Evolutionary conservation across 2,329 filamentous ascomycete species (phyloP).

Genomic region (Alternaria infectoria): DNA sequence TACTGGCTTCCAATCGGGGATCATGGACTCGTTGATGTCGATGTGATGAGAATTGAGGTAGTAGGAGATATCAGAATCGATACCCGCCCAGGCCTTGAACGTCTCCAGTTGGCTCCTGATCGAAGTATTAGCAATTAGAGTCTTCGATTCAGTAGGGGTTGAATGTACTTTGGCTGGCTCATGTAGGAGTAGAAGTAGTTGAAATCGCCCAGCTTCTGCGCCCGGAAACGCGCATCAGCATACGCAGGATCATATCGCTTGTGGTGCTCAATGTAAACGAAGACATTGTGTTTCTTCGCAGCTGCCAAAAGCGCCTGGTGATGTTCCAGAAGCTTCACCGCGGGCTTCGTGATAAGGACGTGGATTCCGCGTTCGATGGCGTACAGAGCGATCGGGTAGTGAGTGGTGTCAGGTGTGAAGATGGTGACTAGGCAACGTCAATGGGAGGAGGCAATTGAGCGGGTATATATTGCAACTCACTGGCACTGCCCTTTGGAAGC

Average conservation of each 20-base stretch:
- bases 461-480: conserved; percentile 23
- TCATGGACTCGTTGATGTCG: conserved; percentile 92
- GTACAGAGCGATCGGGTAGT: conserved; percentile 90
- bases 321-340: conserved; percentile 81
- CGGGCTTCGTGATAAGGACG: conserved; percentile 92
- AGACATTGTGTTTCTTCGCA: conserved; percentile 76
- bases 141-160: conserved; percentile 48
- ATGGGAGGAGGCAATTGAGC: not conserved
- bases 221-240: conserved; percentile 81
- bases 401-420: conserved; percentile 92
- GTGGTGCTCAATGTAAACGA: conserved; percentile 94
- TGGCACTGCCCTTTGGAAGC: conserved; percentile 80
- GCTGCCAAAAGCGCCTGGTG: conserved; percentile 78
- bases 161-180: conserved; percentile 67
- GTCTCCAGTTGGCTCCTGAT: conserved; percentile 90
- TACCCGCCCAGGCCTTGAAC: conserved; percentile 92
- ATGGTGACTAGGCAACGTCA: conserved; percentile 71
- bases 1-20: conserved; percentile 77
- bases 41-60: conserved; percentile 96
- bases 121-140: conserved; percentile 68
- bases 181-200: conserved; percentile 99
- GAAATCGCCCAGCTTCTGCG: conserved; percentile 83
- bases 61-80: conserved; percentile 92
- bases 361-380: conserved; percentile 88
- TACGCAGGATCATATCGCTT: conserved; percentile 96